Conservation (phyloP, 495 filamentous ascomycete genomes). For the Podospora appendiculata region DNA sequence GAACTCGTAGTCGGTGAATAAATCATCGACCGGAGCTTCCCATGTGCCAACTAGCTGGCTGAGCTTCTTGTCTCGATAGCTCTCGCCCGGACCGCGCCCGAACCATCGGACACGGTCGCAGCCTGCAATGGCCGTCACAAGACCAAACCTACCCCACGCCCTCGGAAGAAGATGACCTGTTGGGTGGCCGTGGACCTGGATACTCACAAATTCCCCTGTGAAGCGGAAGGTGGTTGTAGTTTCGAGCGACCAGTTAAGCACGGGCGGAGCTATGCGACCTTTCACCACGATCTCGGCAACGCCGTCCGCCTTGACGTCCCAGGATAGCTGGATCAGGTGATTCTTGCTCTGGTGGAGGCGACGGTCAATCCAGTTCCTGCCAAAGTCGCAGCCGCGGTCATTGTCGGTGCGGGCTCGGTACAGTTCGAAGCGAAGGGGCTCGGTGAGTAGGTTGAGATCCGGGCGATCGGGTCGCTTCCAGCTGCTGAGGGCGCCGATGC, state of each 20-base stretch:
- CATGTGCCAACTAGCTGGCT: conserved; percentile 50
- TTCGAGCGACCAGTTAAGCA: conserved; percentile 54
- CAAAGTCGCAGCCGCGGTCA: conserved; percentile 44
- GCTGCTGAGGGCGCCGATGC: conserved; percentile 28
- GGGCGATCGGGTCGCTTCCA: conserved; percentile 18
- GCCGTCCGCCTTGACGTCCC: conserved; percentile 22
- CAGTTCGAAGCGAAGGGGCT: conserved; percentile 35
- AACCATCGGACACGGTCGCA: conserved; percentile 48
- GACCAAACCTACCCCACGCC: conserved; percentile 53
- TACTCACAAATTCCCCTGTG: conserved; percentile 26
- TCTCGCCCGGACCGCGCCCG: conserved; percentile 57
- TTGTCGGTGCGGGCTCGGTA: conserved; percentile 58
- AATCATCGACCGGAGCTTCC: conserved; percentile 28
- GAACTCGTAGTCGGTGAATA: conserved; percentile 55
- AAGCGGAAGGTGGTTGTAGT: conserved; percentile 49
- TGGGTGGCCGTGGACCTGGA: conserved; percentile 36
- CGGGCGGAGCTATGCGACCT: conserved; percentile 48
- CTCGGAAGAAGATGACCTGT: conserved; percentile 36
- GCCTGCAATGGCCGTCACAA: conserved; percentile 38
- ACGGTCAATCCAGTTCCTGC: conserved; percentile 32
- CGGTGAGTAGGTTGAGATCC: conserved; percentile 32
- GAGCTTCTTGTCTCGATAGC: conserved; percentile 54
- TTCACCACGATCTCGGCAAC: conserved; percentile 32
- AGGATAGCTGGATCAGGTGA: conserved; percentile 34
- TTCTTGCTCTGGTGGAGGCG: conserved; percentile 36